A percentile compares a stretch with the other conserved stretches of the same genome.
phyloP scores from a whole-genome alignment of 345 rosid genomes.

The Melastoma malabathricum region DNA sequence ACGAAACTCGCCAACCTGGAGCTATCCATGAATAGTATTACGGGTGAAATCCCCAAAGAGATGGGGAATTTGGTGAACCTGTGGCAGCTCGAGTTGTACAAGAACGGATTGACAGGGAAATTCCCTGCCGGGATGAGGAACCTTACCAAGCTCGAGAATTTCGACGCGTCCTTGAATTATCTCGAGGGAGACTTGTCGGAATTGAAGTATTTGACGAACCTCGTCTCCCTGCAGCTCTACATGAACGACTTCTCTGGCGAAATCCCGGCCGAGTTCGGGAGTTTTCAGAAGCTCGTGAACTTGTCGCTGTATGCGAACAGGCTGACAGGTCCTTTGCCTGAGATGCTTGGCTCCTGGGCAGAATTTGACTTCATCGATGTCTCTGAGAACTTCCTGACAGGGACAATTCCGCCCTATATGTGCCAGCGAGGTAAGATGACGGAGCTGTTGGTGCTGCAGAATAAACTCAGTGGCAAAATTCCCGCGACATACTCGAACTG shows the following conservation, averaged over 20 bases:
- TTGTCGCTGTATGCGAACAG: constrained; percentile 58
- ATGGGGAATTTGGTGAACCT: constrained; percentile 48
- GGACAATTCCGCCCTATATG: constrained; percentile 79
- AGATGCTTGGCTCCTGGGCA: constrained; percentile 56
- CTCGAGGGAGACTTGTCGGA: constrained; percentile 59
- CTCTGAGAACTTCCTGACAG: constrained; percentile 59
- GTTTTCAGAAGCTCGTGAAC: constrained; percentile 43
- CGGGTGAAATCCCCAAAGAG: constrained; percentile 50
- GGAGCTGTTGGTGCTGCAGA: constrained; percentile 51
- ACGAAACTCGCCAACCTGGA: constrained; percentile 44
- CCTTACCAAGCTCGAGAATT: constrained; percentile 35
- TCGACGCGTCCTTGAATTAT: constrained; percentile 49
- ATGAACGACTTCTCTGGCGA: constrained; percentile 48
- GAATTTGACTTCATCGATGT: constrained; percentile 65
- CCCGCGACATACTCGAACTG: constrained; percentile 59
- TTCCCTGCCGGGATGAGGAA: constrained; percentile 58
- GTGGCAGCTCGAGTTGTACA: constrained; percentile 56
- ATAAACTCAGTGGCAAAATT: constrained; percentile 61
- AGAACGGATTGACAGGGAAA: constrained; percentile 45
- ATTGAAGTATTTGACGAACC: constrained; percentile 34
- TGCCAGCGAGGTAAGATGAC: constrained; percentile 69
- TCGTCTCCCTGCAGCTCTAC: constrained; percentile 50
- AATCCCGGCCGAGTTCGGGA: constrained; percentile 61
- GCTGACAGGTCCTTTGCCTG: constrained; percentile 63
- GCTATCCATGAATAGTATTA: constrained; percentile 30